Evolutionary conservation across 2,329 filamentous ascomycete genomes (phyloP), one percentile per base, ranked within the genome.

Genomic region (Colletotrichum sp.): DNA sequence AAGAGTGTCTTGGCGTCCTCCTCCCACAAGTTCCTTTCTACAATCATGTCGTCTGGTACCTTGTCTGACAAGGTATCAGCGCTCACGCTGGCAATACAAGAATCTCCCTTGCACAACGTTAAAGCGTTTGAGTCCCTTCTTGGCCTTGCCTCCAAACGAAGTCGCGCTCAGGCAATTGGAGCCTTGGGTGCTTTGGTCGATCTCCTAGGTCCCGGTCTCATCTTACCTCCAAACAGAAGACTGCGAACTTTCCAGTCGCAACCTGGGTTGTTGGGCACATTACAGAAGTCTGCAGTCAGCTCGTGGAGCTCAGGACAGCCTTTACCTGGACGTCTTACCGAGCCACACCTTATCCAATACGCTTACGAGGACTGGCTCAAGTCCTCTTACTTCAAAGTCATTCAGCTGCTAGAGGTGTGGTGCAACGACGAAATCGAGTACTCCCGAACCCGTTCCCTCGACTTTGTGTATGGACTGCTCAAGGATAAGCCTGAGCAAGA

Each of bases 401-500:
- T 99, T 73, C 96, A 98, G 84, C 91, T 97, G 59, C 89, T 99
- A 18, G 97, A 99, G 84, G 90, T 92, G 14, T 98, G 97, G 95
- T 98, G 95, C 83, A 95, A 94, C 71, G 97, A 99, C 80, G 97
- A 98, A 86, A 94, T 99, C 69, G 95, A 97, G 81, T 98, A 96
- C 84, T 96, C 97, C 55, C 93, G 97, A 76, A 94, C 93, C 64
- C 93, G 95, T 78, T 94, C 96, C 5, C 90, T 99, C 59, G 97
- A 96, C 78, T 98, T 98, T 80, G 94, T 98, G 48, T 98, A 93
- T 82, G 96, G 96, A 77, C 88, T 99, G 52, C 87, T 99, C 76
- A 97, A 95, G 83, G 96, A 98, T 83, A 99, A 98, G 86, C 96
- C 97, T 0, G 97, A 99, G 84, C 97, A 99, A 82, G 97, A 99